phyloP scores from a whole-genome alignment of 805 yeast species.

The Suhomyces pyralidae region DNA sequence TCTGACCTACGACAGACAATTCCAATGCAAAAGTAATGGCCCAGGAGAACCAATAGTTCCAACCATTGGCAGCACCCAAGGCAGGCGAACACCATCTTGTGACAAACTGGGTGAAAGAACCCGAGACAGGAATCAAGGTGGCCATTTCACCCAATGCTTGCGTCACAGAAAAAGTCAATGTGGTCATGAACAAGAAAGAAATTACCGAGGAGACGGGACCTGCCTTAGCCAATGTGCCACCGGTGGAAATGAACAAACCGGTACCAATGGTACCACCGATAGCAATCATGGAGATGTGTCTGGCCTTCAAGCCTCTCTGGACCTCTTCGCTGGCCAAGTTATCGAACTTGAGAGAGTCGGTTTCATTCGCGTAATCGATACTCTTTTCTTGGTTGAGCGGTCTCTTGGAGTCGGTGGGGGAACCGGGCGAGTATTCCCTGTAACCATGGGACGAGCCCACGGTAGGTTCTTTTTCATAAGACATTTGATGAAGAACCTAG shows the following conservation, averaged over 20 bases:
- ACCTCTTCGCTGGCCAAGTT: conserved; percentile 31
- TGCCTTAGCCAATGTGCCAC: conserved; percentile 50
- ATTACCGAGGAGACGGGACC: conserved; percentile 72
- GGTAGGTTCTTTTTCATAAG: conserved; percentile 14
- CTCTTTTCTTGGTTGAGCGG: conserved; percentile 12
- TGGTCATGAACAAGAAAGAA: conserved; percentile 63
- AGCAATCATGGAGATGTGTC: conserved; percentile 75
- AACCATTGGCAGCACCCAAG: conserved; percentile 68
- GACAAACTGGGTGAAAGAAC: conserved; percentile 69
- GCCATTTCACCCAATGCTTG: conserved; percentile 82
- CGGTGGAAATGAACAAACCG: conserved; percentile 67
- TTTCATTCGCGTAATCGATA: conserved; percentile 18
- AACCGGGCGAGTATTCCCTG: neutral
- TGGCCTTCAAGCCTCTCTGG: conserved; percentile 57
- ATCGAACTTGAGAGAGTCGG: conserved; percentile 8
- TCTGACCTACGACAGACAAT: conserved; percentile 66
- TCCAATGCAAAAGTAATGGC: conserved; percentile 74
- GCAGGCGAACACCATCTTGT: conserved; percentile 68
- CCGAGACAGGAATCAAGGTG: conserved; percentile 66
- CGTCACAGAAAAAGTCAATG: conserved; percentile 62
- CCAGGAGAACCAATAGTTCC: conserved; percentile 78
- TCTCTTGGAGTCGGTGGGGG: conserved; percentile 6
- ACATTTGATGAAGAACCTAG: neutral
- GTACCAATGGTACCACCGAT: conserved; percentile 81
- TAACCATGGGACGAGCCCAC: conserved; percentile 10